Conservation (phyloP, 208 protist genomes). For the Leishmania guyanensis region DNA sequence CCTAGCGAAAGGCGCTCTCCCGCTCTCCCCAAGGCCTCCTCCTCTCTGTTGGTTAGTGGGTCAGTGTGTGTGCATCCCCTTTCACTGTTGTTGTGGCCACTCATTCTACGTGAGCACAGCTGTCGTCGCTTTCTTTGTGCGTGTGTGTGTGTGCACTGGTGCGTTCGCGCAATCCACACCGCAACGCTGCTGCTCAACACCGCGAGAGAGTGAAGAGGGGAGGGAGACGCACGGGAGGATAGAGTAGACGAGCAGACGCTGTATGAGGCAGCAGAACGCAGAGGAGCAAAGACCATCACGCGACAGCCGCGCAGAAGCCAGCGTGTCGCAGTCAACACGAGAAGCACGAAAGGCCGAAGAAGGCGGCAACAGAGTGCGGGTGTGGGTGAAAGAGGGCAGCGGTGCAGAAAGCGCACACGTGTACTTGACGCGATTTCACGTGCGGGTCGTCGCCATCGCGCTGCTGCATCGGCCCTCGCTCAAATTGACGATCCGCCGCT, state of each 20-base stretch:
- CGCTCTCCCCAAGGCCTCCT: background rate
- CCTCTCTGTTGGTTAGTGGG: background rate
- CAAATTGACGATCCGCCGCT: background rate
- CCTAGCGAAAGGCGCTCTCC: background rate
- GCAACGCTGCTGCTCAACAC: background rate
- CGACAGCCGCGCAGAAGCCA: background rate
- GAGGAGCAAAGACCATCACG: background rate
- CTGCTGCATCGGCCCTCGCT: background rate
- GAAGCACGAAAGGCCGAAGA: background rate
- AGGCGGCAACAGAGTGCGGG: background rate
- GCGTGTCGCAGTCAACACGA: background rate
- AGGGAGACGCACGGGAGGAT: background rate
- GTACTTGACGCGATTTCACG: background rate
- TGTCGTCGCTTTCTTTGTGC: no score
- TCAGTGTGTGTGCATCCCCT: slow-evolving; percentile 7
- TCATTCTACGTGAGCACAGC: no score
- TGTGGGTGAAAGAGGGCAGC: background rate
- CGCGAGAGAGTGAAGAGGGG: background rate
- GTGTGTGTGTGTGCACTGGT: background rate
- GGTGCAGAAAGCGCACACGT: background rate
- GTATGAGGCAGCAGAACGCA: background rate
- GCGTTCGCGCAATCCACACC: background rate
- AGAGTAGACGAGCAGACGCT: background rate
- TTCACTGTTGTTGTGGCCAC: no score
- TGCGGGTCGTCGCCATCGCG: background rate